These are phyloP conservation scores for Aschersonia sp. DNA, from an alignment of 2,329 filamentous ascomycete species.

Conservation along the genomic window DNA sequence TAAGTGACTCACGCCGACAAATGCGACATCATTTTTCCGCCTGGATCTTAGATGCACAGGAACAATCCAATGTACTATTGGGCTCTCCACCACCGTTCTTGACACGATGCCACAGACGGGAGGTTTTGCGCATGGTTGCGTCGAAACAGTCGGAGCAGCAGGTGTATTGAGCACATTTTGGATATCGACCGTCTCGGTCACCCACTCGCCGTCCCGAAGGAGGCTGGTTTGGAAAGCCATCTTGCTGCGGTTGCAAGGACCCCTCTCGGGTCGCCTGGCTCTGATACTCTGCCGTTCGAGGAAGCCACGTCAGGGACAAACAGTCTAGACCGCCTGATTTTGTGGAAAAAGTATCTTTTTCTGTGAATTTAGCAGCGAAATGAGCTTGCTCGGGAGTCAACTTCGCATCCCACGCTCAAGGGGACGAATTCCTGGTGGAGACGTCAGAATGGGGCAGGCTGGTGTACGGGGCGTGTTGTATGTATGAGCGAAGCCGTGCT, in stretches of 20 bases:
- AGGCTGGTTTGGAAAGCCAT: constrained; percentile 40
- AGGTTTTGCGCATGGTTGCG: constrained; percentile 18
- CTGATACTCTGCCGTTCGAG: no score
- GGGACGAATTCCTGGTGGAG: no score
- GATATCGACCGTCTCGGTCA: constrained; percentile 35
- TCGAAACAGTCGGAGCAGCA: constrained; percentile 14
- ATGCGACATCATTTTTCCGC: constrained; percentile 66
- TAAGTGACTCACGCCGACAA: constrained; percentile 53
- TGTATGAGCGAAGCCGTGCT: no score
- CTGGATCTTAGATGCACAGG: constrained; percentile 63
- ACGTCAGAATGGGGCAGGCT: no score
- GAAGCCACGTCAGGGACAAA: no score
- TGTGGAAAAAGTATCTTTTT: no score
- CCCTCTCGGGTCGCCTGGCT: no score
- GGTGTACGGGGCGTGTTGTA: no score
- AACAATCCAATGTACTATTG: constrained; percentile 61
- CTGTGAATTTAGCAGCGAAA: no score
- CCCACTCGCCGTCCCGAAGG: constrained; percentile 40
- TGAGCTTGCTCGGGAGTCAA: no score
- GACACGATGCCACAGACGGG: constrained; percentile 61
- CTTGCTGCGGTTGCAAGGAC: constrained; percentile 1
- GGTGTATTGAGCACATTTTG: constrained; percentile 25
- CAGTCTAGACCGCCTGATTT: no score
- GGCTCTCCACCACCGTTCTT: constrained; percentile 63
- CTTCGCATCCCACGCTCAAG: no score